phyloP scores from a whole-genome alignment of 108 stramenopile genomes.

The Nitzschia putrida region DNA sequence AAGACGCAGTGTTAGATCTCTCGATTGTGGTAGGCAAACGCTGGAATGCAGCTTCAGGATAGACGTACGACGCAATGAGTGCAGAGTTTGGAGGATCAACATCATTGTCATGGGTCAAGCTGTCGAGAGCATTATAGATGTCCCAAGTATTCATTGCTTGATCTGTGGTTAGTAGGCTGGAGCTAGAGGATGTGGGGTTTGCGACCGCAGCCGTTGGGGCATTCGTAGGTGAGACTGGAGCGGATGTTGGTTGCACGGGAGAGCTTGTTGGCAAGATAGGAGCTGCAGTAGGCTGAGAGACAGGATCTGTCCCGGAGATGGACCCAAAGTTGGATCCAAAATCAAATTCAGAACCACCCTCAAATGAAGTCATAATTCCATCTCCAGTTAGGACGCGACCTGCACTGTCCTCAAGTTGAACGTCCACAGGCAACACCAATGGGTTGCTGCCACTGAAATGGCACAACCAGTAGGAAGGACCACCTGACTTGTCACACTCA shows the following conservation, averaged over 20 bases:
- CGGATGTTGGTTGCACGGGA: not conserved
- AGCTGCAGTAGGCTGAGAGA: not conserved
- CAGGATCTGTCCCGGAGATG: not conserved
- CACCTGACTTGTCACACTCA: constrained; percentile 14
- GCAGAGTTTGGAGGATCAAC: constrained; percentile 18
- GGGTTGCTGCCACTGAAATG: not conserved
- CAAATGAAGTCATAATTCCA: constrained; percentile 10
- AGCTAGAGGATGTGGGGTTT: not conserved
- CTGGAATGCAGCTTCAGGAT: not conserved
- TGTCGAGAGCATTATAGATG: constrained; percentile 7
- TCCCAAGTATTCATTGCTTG: constrained; percentile 27
- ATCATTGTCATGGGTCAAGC: constrained; percentile 12
- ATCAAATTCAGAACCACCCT: constrained; percentile 15
- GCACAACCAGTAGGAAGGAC: constrained; percentile 18
- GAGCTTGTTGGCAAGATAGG: not conserved
- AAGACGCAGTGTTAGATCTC: too few relatives aligned
- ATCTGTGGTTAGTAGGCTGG: constrained; percentile 7
- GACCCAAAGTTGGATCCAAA: constrained; percentile 19
- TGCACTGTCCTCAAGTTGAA: constrained; percentile 11
- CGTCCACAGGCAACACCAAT: constrained; percentile 11
- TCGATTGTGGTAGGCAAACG: too few relatives aligned
- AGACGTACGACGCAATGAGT: constrained; percentile 11
- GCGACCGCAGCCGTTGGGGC: not conserved
- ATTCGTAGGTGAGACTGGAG: not conserved
- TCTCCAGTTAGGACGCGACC: constrained; percentile 7